Evolutionary conservation across 2,329 filamentous ascomycete species (phyloP).

Genomic region (Scleromitrula shiraiana): DNA sequence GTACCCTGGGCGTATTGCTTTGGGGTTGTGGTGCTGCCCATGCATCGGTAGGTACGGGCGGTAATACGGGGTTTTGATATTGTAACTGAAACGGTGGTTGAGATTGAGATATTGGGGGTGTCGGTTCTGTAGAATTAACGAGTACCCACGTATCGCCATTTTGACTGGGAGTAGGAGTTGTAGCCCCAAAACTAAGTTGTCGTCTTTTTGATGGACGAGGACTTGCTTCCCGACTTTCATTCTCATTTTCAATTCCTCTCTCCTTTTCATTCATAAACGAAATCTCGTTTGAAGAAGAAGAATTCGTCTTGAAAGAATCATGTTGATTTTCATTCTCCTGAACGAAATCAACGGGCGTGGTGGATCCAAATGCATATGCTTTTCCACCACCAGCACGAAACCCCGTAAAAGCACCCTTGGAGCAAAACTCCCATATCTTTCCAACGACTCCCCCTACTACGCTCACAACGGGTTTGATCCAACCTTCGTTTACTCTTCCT

Average conservation of each 20-base stretch:
- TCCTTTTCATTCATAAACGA: no score
- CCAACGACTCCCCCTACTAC: constrained; percentile 61
- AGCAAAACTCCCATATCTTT: constrained; percentile 78
- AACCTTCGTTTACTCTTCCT: constrained; percentile 1
- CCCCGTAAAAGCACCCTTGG: constrained; percentile 59
- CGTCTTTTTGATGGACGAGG: constrained; percentile 39
- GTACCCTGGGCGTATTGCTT: background rate
- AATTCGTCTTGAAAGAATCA: no score
- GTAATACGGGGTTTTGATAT: constrained; percentile 1
- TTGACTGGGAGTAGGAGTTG: constrained; percentile 32
- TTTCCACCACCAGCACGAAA: constrained; percentile 80
- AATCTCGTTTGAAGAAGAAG: no score
- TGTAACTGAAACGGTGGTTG: background rate
- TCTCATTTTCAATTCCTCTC: no score
- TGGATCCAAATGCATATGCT: constrained; percentile 42
- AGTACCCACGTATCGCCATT: constrained; percentile 64
- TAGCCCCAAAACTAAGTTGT: constrained; percentile 33
- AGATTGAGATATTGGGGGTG: no score
- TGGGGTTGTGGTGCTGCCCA: background rate
- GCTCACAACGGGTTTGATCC: constrained; percentile 34
- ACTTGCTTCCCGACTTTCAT: constrained; percentile 28
- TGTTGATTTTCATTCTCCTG: no score
- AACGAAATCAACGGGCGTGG: background rate
- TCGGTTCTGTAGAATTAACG: no score
- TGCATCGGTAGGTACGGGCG: constrained; percentile 11